Base-by-base conservation (phyloP, 2,329 filamentous ascomycete species). In the Paradendryphiella salina region DNA sequence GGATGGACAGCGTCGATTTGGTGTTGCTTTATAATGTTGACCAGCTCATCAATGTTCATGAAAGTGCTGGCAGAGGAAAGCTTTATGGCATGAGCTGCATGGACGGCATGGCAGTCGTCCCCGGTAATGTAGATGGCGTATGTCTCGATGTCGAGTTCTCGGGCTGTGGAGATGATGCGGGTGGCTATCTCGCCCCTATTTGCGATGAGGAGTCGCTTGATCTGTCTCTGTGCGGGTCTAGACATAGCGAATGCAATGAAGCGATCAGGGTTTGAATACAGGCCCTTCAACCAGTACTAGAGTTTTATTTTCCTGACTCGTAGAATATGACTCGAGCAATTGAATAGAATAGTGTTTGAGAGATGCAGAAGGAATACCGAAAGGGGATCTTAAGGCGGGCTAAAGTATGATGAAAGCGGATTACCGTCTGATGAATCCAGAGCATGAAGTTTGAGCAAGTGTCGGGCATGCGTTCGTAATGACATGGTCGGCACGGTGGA, bases 111-210 rank as follows among this genome's bases (percentile, higher is more conserved):
- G 1, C 78, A 79, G 23, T 75, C 71, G 64, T 87, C 84, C 40
- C 79, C 76, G 3, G 76, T 61, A 5, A 81, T 82, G 64, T 82
- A 84, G 3, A 85, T 64, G 15, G 80, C 78, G 55, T 79, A 81
- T 1, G 82, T 84, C 46, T 82, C 77, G 7, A 85, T 73, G 10
- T 72, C 73, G 3, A 85, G 73, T 67, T 87, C 84, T 33, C 82
- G 76, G n/a, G 81, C 81, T 47, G 83, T 77, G 23, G 79, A 77
- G 28, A 86, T 73, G 39, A 86, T 83, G 10, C 84, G 78, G 2
- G 82, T 78, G 46, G 84, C 83, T 43, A 87, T 86, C 67, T 87
- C 85, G 47, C 84, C 85, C 73, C 83, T 84, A 44, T 83, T 83
- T 14, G 79, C 78, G 41, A 84, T 66, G 5, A 84, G 73, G 4